Evolutionary conservation across 192 early-diverging fungal genomes (phyloP).

Genomic region (Backusella mclennaniae): DNA sequence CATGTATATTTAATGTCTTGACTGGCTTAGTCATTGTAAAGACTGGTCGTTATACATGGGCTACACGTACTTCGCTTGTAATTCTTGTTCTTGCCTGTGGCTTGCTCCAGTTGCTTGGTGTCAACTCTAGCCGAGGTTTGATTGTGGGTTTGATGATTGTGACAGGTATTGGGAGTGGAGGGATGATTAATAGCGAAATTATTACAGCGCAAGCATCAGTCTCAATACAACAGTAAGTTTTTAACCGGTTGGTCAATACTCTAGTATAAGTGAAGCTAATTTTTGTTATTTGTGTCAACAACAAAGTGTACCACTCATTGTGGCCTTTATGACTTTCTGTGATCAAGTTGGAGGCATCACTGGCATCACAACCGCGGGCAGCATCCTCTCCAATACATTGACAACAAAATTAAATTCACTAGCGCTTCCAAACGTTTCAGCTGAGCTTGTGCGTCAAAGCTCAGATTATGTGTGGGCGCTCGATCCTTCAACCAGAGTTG

Average conservation of each 20-base stretch:
- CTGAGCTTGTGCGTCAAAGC: constrained; percentile 20
- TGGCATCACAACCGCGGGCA: constrained; percentile 57
- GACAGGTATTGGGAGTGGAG: constrained; percentile 31
- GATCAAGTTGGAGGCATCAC: constrained; percentile 40
- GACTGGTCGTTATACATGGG: constrained; percentile 32
- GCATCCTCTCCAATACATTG: constrained; percentile 62
- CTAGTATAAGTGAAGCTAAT: neutral
- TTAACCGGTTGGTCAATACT: neutral
- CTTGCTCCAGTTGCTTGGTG: constrained; percentile 11
- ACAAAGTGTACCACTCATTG: constrained; percentile 28
- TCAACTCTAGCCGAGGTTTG: constrained; percentile 22
- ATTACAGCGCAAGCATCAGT: constrained; percentile 36
- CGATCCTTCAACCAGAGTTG: constrained; percentile 1
- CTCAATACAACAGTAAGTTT: constrained; percentile 30
- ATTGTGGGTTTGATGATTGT: constrained; percentile 36
- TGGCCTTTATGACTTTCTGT: constrained; percentile 35
- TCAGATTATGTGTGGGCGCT: constrained; percentile 23
- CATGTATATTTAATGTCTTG: constrained; percentile 31
- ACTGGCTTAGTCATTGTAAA: constrained; percentile 33
- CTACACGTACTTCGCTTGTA: constrained; percentile 14
- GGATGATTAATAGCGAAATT: constrained; percentile 34
- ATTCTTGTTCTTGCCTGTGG: constrained; percentile 24
- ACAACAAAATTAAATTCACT: constrained; percentile 16
- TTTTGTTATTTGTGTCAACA: neutral
- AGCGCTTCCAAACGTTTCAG: constrained; percentile 13